phyloP scores from a whole-genome alignment of 352 stramenopile genomes.

The Pythium aphanidermatum region DNA sequence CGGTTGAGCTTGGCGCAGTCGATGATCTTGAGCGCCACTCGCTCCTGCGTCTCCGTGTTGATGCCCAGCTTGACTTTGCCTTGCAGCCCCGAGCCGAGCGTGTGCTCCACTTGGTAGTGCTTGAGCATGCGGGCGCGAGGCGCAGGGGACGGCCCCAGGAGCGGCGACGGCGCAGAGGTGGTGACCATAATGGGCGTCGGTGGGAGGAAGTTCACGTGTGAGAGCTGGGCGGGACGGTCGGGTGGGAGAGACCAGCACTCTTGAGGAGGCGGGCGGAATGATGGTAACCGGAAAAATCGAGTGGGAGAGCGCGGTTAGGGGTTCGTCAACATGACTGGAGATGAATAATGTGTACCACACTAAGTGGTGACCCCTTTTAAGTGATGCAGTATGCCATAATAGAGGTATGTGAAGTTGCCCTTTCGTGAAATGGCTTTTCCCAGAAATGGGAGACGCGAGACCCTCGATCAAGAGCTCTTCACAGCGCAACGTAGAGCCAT shows the following conservation, averaged over 20 bases:
- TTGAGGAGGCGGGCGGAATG: slow-evolving; percentile 17
- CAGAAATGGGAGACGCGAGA: too few species aligned
- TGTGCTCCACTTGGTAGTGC: slow-evolving; percentile 73
- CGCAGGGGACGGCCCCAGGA: not conserved
- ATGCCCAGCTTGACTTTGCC: slow-evolving; percentile 88
- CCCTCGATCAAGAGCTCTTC: too few species aligned
- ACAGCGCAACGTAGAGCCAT: not conserved
- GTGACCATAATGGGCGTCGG: slow-evolving; percentile 1
- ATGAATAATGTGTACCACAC: slow-evolving; percentile 8
- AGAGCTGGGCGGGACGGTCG: too few species aligned
- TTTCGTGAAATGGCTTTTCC: slow-evolving; percentile 1
- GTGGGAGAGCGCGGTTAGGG: slow-evolving; percentile 7
- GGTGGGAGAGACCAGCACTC: slow-evolving; percentile 22
- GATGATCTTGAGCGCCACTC: slow-evolving; percentile 90
- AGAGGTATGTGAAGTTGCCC: not conserved
- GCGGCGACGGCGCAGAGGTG: slow-evolving; percentile 9
- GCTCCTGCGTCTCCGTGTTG: slow-evolving; percentile 66
- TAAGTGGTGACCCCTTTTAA: not conserved
- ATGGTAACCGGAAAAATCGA: slow-evolving; percentile 29
- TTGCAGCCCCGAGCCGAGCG: slow-evolving; percentile 71
- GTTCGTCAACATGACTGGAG: not conserved
- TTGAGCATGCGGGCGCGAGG: slow-evolving; percentile 50
- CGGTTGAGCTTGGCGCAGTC: slow-evolving; percentile 74
- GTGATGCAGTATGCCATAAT: not conserved
- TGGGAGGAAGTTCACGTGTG: too few species aligned